Evolutionary conservation across 495 filamentous ascomycete species (phyloP).

Genomic region (Xylaria grammica): DNA sequence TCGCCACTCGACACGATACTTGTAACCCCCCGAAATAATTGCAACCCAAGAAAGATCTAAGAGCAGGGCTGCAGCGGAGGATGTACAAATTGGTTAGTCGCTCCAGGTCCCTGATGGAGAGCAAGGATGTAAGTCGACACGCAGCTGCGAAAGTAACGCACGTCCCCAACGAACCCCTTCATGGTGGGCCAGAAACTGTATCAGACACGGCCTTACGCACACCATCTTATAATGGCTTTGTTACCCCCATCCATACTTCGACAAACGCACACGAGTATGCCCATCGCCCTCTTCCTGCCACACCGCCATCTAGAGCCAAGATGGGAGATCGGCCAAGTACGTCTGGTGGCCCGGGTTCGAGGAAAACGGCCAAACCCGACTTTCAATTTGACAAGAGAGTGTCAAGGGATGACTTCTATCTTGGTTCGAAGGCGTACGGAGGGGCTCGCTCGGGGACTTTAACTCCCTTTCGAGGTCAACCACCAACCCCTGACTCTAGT

Average conservation of each 20-base stretch:
- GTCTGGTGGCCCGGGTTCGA: conserved; percentile 34
- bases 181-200: conserved; percentile 47
- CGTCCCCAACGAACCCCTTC: conserved; percentile 44
- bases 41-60: conserved; percentile 4
- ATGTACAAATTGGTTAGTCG: conserved; percentile 24
- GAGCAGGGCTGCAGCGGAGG: conserved; percentile 12
- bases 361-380: conserved; percentile 29
- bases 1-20: conserved; percentile 10
- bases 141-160: conserved; percentile 39
- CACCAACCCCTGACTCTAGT: conserved; percentile 51
- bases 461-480: conserved; percentile 37
- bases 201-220: conserved; percentile 49
- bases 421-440: conserved; percentile 29
- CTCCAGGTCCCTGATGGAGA: conserved; percentile 17
- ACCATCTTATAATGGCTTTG: conserved; percentile 30
- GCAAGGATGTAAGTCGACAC: conserved; percentile 25
- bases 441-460: conserved; percentile 36
- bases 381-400: conserved; percentile 42
- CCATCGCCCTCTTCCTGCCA: conserved; percentile 43
- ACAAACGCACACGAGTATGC: conserved; percentile 41
- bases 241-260: conserved; percentile 22
- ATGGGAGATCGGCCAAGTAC: conserved; percentile 51
- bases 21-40: not conserved
- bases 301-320: conserved; percentile 38
- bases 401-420: conserved; percentile 58